Evolutionary conservation across 345 rosid genomes (phyloP), one percentile per base, ranked within the genome.

Genomic region (Boechera stricta): DNA sequence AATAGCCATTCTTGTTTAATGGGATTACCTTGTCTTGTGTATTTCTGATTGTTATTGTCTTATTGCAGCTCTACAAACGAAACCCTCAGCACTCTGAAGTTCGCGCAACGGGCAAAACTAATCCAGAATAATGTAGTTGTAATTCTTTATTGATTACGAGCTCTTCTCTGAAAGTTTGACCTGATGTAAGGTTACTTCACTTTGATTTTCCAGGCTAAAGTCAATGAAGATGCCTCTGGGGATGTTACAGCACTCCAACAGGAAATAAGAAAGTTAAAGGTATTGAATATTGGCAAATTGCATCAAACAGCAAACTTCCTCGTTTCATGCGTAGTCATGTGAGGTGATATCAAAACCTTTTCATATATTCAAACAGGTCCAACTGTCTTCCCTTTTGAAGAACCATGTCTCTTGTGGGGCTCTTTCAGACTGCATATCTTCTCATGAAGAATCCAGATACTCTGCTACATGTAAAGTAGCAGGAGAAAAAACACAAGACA

Each of bases 91-190:
- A 94, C 98, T 56, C 84, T 94, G 74, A 92, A 92, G 85, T 94
- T 94, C 79, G 97, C 97, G 4, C 98, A 94, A 85, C 92, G 98
- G 74, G 97, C 97, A 48, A 94, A 94, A 86, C 92, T 92, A 77
- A 94, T 94, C 77, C 95, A 90, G 83, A 94, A 94, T 78, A 87
- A 94, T 74, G 98, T 90, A 88, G 33, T 63, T 38, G 15, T 36
- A 28, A 49, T 29, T 55, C 26, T 47, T 47, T 44, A 63, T 29
- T n/a, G 68, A 26, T 36, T 68, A 75, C 69, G 12, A 31, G 53
- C 32, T 78, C 21, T 48, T 71, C 11, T 48, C 45, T 26, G 24
- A 21, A 81, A 76, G 18, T 53, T 45, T 59, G 36, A 42, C 47
- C 5, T 18, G 56, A 49, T 59, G 71, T 65, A 68, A 48, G 81